A percentile compares a stretch with the other conserved stretches of the same genome.
phyloP scores from a whole-genome alignment of 345 rosid genomes.

The Populus tremula region DNA sequence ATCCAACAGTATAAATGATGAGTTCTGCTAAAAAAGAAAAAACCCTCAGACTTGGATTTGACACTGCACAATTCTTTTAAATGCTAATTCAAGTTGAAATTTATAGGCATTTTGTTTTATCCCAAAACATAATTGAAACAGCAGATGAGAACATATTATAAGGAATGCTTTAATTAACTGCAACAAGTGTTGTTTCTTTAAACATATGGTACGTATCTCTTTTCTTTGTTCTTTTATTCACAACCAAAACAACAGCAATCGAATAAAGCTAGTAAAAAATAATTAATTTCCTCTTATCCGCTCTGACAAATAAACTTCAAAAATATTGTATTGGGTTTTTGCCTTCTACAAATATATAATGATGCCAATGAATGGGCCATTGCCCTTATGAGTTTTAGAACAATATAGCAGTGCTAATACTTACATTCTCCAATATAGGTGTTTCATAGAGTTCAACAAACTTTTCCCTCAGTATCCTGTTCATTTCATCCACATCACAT shows the following conservation, averaged over 20 bases:
- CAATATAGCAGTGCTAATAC: conserved; percentile 12
- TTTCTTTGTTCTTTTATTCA: neutral
- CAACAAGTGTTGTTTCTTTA: neutral
- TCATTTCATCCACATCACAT: conserved; percentile 86
- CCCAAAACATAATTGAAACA: neutral
- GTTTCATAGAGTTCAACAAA: conserved; percentile 83
- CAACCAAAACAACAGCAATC: neutral
- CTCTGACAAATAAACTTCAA: neutral
- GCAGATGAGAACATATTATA: neutral
- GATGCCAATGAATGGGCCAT: neutral
- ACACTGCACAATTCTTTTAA: neutral
- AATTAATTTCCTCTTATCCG: neutral
- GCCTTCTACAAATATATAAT: neutral
- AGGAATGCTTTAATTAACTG: neutral
- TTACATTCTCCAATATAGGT: conserved; percentile 89
- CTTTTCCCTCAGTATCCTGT: conserved; percentile 79
- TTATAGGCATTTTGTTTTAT: neutral
- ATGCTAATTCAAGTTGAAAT: neutral
- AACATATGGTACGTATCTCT: neutral
- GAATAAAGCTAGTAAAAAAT: neutral
- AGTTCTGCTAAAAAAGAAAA: neutral
- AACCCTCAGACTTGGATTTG: neutral
- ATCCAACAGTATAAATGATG: too few relatives aligned
- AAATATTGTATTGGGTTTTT: neutral
- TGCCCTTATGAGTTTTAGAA: neutral